Base-by-base conservation (phyloP, 176 grass and related monocot species). In the Avena eriantha region DNA sequence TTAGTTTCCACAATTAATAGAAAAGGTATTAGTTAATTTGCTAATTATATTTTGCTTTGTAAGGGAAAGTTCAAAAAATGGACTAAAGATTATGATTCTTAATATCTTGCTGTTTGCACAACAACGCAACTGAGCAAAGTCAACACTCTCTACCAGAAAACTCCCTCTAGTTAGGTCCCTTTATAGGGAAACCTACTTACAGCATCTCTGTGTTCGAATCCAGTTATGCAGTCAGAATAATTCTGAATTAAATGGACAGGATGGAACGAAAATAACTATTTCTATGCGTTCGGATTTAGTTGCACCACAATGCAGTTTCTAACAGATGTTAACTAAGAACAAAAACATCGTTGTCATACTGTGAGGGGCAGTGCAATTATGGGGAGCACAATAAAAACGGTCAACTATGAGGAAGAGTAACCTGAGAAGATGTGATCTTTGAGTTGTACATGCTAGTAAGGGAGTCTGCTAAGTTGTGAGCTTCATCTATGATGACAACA, bases 401-500 rank as follows among this genome's bases (percentile, higher is more conserved):
- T 73, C 18, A 76, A 69, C 22, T 39, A 74, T 61, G 77, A 60
- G 21, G 58, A 69, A 72, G 19, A 36, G 39, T 31, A 76, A 73
- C 96, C 96, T 98, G 96, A 61, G 84, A 89, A 86, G 79, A 70
- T 63, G 84, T 86, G 69, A 95, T 80, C 75, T 91, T 98, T 79
- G 93, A 93, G 81, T 98, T 95, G 78, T 95, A 94, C 93, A 98
- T 98, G 79, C 79, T 94, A 83, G 90, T 94, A 22, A 98, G 79
- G 14, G 81, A 92, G 77, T 98, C 96, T 31, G 90, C 92, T 78
- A 98, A 58, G 67, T 98, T 98, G 86, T 98, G 96, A 69, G 96
- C 92, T 79, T 98, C 96, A 79, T 98, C 96, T 87, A 98, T 95
- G 86, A 98, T 94, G 78, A 98, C 86, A 87, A 98, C 79, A 88